phyloP scores from a whole-genome alignment of 495 filamentous ascomycete species.

The Penicillium nucicola region DNA sequence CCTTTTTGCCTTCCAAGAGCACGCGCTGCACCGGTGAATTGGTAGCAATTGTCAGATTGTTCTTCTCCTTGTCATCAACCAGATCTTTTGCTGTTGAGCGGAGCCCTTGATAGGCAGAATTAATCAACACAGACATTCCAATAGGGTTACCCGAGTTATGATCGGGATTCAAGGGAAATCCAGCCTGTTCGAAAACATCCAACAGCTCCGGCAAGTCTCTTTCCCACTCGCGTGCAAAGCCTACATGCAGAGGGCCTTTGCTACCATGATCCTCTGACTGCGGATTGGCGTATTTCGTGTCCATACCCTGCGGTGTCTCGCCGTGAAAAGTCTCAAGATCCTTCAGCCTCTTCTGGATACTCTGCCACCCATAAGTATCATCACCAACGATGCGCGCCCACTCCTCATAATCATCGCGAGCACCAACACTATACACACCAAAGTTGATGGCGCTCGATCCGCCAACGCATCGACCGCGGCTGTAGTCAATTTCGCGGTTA shows the following conservation, averaged over 20 bases:
- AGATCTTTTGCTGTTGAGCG: slow-evolving; percentile 50
- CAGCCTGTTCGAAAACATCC: slow-evolving; percentile 36
- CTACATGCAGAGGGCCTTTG: slow-evolving; percentile 43
- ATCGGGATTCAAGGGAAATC: slow-evolving; percentile 47
- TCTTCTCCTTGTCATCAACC: slow-evolving; percentile 23
- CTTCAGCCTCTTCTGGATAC: slow-evolving; percentile 40
- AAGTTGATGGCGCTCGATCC: slow-evolving; percentile 62
- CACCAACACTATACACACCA: slow-evolving; percentile 50
- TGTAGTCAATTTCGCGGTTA: slow-evolving; percentile 47
- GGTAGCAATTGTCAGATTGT: slow-evolving; percentile 49
- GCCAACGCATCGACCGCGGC: slow-evolving; percentile 55
- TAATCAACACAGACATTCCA: slow-evolving; percentile 46
- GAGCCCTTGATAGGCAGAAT: slow-evolving; percentile 40
- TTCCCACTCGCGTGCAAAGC: slow-evolving; percentile 42
- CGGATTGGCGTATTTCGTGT: slow-evolving; percentile 27
- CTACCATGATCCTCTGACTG: slow-evolving; percentile 41
- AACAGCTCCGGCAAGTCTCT: slow-evolving; percentile 40
- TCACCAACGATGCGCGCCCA: slow-evolving; percentile 37
- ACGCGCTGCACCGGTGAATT: slow-evolving; percentile 44
- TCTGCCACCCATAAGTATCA: slow-evolving; percentile 43
- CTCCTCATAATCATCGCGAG: slow-evolving; percentile 55
- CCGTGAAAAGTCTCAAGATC: slow-evolving; percentile 49
- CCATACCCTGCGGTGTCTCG: slow-evolving; percentile 33
- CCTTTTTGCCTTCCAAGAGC: slow-evolving; percentile 46
- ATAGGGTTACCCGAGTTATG: slow-evolving; percentile 55